A percentile compares a stretch with the other conserved stretches of the same genome.
Conservation (phyloP, 495 filamentous ascomycete genomes). For the Penicillium longicatenatum region DNA sequence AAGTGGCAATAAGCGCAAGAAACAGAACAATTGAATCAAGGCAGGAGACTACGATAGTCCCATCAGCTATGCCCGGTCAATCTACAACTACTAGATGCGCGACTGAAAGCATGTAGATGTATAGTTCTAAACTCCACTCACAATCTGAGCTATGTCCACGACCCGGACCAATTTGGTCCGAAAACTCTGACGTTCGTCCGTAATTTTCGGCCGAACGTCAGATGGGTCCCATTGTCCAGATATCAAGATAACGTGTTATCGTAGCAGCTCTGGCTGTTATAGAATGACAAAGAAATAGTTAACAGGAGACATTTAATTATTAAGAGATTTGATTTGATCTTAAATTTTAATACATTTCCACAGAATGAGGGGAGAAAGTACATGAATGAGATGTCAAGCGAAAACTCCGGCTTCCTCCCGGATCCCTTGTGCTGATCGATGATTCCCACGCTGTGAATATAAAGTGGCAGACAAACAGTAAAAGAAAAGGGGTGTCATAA, state of each 20-base stretch:
- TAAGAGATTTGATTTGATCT: conserved; percentile 9
- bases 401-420: conserved; percentile 43
- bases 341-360: conserved; percentile 30
- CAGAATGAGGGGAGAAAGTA: conserved; percentile 35
- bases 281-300: too few relatives aligned
- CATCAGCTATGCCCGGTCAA: neutral
- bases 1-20: too few relatives aligned
- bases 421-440: conserved; percentile 35
- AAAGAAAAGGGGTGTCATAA: conserved; percentile 38
- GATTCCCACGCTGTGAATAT: conserved; percentile 42
- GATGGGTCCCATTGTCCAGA: neutral
- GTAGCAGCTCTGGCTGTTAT: too few relatives aligned
- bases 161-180: conserved; percentile 12
- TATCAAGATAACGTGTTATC: too few relatives aligned
- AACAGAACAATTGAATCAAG: too few relatives aligned
- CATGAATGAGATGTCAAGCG: conserved; percentile 41
- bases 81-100: neutral
- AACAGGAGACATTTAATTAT: too few relatives aligned
- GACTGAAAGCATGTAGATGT: neutral
- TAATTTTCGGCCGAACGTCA: conserved; percentile 23
- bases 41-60: too few relatives aligned
- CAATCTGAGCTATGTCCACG: neutral
- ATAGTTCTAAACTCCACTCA: conserved; percentile 1
- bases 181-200: conserved; percentile 21
- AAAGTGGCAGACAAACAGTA: conserved; percentile 33